Evolutionary conservation across 1,284 basidiomycete genomes (phyloP), one percentile per base, ranked within the genome.

Genomic region (Clitocybe nebularis): DNA sequence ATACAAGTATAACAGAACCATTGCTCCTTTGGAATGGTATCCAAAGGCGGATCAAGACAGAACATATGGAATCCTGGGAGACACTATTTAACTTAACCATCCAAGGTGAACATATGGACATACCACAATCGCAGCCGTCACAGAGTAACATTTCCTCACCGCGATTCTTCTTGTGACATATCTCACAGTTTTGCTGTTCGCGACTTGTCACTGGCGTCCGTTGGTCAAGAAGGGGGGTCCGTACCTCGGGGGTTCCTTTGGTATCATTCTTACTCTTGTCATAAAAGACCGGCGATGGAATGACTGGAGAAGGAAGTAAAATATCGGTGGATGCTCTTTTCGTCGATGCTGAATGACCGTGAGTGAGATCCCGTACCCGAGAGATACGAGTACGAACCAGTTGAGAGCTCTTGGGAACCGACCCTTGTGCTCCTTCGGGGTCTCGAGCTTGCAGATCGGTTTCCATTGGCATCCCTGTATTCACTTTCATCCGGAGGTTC

Each of bases 1-100:
- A 99, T 72, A 59, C 96, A 99, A 1, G 84, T 83, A 54, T 91
- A 89, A 63, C 96, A 99, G 64, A 85, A 98, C 95, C 96, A 99
- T 51, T 95, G 87, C 43, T 93, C 90, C 52, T 86, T 87, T 2
- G 96, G 95, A 41, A 98, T 87, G 3, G 74, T 69, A 2, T 75
- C 67, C 35, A 99, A 69, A 14, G 94, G 93, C 2, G 96, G 95
- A 55, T 93, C 87, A 43, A 99, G 84, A 61, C 96, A 99, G 63
- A 90, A 92, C 68, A 90, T 94, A 67, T 99, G 96, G 68, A 92
- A 99, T 19, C 93, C 90, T 93, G 54, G 23, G 4, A 35, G 7
- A 24, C 14, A 19, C 28, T 5, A 25, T 39, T 14, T 25, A 40
- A 19, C 28, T 32, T 45, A 17, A 36, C 49, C 22, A 38, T 34